phyloP scores from a whole-genome alignment of 176 grass and related monocot genomes.

The Paspalum vaginatum region DNA sequence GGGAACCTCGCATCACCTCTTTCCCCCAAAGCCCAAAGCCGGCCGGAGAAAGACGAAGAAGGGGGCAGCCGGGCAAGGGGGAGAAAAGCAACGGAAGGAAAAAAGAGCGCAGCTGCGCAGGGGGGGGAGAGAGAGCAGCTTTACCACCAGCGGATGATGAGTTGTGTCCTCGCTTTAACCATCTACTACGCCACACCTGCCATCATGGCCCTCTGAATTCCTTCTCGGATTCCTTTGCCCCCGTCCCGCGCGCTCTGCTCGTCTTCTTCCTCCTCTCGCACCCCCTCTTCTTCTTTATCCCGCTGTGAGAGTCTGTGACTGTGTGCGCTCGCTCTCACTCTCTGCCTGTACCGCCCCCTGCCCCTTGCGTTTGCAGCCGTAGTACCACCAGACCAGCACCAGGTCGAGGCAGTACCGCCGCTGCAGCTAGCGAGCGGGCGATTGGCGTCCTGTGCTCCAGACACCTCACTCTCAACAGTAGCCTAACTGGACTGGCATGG shows the following conservation, averaged over 20 bases:
- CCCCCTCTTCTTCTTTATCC: constrained; percentile 22
- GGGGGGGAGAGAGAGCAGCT: constrained; percentile 26
- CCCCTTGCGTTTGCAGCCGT: constrained; percentile 1
- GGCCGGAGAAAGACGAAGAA: constrained; percentile 31
- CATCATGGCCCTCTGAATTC: constrained; percentile 57
- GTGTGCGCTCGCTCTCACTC: background rate
- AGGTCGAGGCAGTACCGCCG: background rate
- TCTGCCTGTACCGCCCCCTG: background rate
- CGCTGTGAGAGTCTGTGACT: background rate
- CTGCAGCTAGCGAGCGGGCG: background rate
- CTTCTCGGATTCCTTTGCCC: background rate
- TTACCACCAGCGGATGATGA: constrained; percentile 46
- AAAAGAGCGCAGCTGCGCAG: constrained; percentile 43
- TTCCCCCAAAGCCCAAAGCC: constrained; percentile 37
- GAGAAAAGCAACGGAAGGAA: constrained; percentile 35
- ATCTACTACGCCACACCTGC: constrained; percentile 41
- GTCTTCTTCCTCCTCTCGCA: background rate
- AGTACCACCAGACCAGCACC: constrained; percentile 5
- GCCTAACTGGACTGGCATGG: background rate
- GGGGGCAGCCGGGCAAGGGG: background rate
- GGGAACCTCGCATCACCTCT: constrained; percentile 65
- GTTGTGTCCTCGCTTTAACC: constrained; percentile 61
- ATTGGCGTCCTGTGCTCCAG: constrained; percentile 13
- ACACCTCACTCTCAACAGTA: constrained; percentile 22
- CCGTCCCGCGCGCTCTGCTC: background rate